Base-by-base conservation (phyloP, 805 yeast species). In the Deakozyma indianensis region DNA sequence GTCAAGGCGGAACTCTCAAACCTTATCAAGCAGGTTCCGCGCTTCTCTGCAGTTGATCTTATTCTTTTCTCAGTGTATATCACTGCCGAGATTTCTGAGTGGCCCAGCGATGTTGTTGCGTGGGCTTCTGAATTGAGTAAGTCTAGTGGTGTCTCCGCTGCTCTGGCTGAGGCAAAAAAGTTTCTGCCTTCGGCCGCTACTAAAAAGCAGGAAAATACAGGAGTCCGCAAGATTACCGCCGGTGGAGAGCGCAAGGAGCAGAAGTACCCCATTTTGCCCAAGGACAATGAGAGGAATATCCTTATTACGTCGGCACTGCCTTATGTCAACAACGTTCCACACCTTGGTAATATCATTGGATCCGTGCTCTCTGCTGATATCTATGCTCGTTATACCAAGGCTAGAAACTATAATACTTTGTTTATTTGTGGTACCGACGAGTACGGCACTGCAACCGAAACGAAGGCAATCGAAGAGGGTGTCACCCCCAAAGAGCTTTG, bases 361-460 rank as follows among this genome's bases (percentile, higher is more conserved):
- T 83, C 95, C 25, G 96, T 90, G 32, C 73, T 92, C 52, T 77
- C 87, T 48, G 98, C 98, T 27, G 99, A 92, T 67, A 84, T 90
- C 51, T 92, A 75, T 65, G 74, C 96, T 46, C 78, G 97, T 60
- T 92, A 84, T 64, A 77, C 83, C 61, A 88, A 87, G 64, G 79
- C 81, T 56, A 78, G 96, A 70, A 83, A 86, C 63, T 80, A 81
- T 67, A 92, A 88, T 62, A 71, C 95, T 20, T 68, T 92, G 52
- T 92, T 69, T 58, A 67, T 92, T 47, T 87, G 98, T 66, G 99
- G 99, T 67, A 92, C 98, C 32, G 99, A 92, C 62, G 99, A 92
- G 67, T 92, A 92, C 62, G 99, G 99, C 62, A 92, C 99, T 47
- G 99, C 99, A 42, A 92, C 98, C 15, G 99, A 92, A 65, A 92